phyloP scores from a whole-genome alignment of 2,329 filamentous ascomycete genomes.

The Talaromyces verruculosus region DNA sequence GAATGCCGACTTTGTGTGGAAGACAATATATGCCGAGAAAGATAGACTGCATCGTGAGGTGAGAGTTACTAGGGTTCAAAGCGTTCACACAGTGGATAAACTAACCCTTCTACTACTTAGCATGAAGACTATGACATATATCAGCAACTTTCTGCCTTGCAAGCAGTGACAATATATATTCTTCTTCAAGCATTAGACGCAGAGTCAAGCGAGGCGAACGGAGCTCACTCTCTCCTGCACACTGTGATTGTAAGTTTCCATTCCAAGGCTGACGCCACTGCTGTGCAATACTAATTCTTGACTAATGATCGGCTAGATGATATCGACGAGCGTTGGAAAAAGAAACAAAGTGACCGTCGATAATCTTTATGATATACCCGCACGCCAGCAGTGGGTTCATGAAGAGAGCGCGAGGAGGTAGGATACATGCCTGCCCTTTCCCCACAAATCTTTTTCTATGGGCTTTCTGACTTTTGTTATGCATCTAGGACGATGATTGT shows the following conservation, averaged over 20 bases:
- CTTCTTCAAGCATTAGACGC: constrained; percentile 16
- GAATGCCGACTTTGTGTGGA: constrained; percentile 17
- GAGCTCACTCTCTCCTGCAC: constrained; percentile 1
- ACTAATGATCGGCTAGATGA: neutral
- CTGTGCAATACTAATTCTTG: neutral
- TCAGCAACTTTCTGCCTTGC: constrained; percentile 16
- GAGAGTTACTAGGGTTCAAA: neutral
- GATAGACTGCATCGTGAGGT: constrained; percentile 17
- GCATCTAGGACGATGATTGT: constrained; percentile 13
- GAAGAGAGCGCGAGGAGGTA: constrained; percentile 19
- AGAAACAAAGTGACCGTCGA: neutral
- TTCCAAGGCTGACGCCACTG: neutral
- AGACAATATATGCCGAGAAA: constrained; percentile 18
- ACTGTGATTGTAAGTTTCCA: constrained; percentile 9
- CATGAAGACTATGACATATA: constrained; percentile 15
- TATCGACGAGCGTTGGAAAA: neutral
- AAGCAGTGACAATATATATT: constrained; percentile 17
- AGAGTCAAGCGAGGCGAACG: constrained; percentile 15
- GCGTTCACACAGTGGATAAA: neutral
- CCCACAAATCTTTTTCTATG: neutral
- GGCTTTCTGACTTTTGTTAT: neutral
- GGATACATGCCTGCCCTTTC: neutral
- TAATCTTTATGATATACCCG: neutral
- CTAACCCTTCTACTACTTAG: neutral
- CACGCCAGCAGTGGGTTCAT: constrained; percentile 17